Percentiles rank a stretch among this genome's conserved stretches.
These are phyloP conservation scores for Dioscorea cayenensis DNA, from an alignment of 116 monocot species.

Conservation along the genomic window DNA sequence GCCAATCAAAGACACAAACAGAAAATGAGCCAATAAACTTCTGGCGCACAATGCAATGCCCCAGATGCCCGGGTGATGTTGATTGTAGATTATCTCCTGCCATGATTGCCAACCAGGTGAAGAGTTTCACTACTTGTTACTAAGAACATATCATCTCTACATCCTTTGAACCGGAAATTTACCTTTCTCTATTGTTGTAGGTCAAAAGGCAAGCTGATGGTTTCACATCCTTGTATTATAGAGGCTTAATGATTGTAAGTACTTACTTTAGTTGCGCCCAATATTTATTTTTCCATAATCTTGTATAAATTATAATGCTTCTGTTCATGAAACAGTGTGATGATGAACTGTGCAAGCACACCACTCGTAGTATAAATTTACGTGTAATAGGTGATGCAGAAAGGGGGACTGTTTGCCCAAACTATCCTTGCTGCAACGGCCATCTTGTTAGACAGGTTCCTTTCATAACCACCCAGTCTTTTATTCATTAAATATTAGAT, in stretches of 20 bases:
- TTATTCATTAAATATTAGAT: neutral
- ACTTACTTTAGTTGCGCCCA: neutral
- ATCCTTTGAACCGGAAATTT: neutral
- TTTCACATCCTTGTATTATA: conserved; percentile 72
- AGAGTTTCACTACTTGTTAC: neutral
- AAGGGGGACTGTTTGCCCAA: conserved; percentile 83
- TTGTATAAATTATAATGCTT: too few relatives aligned
- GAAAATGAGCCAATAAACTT: conserved; percentile 40
- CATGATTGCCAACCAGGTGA: conserved; percentile 88
- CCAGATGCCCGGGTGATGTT: conserved; percentile 72
- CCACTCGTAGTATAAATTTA: too few relatives aligned
- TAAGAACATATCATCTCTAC: too few relatives aligned
- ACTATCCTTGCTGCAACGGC: conserved; percentile 81
- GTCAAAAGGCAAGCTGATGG: conserved; percentile 84
- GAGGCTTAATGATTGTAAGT: conserved; percentile 66
- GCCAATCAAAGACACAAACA: conserved; percentile 16
- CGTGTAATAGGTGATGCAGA: too few relatives aligned
- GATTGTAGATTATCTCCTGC: conserved; percentile 61
- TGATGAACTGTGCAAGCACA: too few relatives aligned
- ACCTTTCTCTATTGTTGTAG: conserved; percentile 20
- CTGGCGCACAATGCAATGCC: conserved; percentile 68
- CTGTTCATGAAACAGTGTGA: too few relatives aligned
- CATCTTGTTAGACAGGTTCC: conserved; percentile 68
- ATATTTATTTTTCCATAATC: neutral
- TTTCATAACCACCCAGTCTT: neutral